These are phyloP conservation scores for Arabis hirsuta DNA, from an alignment of 345 rosid genomes.

Conservation along the genomic window DNA sequence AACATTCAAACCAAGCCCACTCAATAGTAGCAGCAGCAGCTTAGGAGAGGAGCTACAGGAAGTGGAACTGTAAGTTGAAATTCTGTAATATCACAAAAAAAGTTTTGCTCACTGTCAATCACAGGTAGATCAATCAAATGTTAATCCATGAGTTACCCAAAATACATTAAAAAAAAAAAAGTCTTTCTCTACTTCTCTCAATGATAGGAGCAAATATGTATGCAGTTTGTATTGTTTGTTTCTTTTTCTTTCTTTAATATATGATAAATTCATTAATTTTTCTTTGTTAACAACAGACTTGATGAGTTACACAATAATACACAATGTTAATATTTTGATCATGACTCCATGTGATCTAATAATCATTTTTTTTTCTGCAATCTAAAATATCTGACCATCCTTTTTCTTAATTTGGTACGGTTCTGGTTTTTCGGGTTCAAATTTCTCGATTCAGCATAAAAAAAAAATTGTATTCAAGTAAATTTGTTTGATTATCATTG, in stretches of 20 bases:
- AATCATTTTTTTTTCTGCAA: neutral
- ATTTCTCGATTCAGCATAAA: no score
- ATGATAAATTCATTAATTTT: slow-evolving; percentile 37
- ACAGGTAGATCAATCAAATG: slow-evolving; percentile 34
- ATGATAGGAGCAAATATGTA: slow-evolving; percentile 31
- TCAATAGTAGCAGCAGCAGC: slow-evolving; percentile 56
- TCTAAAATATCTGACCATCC: neutral
- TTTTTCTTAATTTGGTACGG: neutral
- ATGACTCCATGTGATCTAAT: neutral
- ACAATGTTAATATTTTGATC: slow-evolving; percentile 12
- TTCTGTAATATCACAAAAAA: slow-evolving; percentile 31
- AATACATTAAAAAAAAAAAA: slow-evolving; percentile 8
- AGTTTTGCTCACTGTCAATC: slow-evolving; percentile 34
- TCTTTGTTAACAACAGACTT: slow-evolving; percentile 31
- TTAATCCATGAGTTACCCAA: slow-evolving; percentile 43
- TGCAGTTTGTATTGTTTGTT: slow-evolving; percentile 31
- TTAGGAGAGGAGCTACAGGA: slow-evolving; percentile 86
- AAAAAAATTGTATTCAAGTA: no score
- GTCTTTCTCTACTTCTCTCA: slow-evolving; percentile 10
- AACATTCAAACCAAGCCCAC: slow-evolving; percentile 41
- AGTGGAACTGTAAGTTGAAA: slow-evolving; percentile 74
- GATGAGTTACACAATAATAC: slow-evolving; percentile 20
- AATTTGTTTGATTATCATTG: no score
- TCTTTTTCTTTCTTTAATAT: neutral
- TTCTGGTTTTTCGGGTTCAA: neutral